These are phyloP conservation scores for Hondaea fermentalgiana DNA, from an alignment of 108 stramenopile species.

Conservation along the genomic window DNA sequence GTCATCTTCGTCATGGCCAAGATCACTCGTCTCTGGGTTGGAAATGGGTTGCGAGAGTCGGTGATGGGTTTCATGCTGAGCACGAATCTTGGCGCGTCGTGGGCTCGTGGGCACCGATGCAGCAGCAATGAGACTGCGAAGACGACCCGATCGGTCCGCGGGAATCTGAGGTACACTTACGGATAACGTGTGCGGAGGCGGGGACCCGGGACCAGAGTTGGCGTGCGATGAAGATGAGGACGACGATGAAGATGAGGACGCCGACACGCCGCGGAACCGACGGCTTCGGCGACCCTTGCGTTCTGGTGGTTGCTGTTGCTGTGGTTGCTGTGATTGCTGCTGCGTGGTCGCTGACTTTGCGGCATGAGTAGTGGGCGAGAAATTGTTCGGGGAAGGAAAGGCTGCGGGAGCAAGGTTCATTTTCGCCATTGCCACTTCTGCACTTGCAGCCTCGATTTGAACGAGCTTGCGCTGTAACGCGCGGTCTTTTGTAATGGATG, in stretches of 20 bases:
- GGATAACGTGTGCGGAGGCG: neutral
- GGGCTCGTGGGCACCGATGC: neutral
- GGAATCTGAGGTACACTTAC: neutral
- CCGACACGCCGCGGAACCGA: too few relatives aligned
- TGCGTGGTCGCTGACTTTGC: neutral
- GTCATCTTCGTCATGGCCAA: too few relatives aligned
- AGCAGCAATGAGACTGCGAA: neutral
- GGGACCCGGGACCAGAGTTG: neutral
- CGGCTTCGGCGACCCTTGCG: too few relatives aligned
- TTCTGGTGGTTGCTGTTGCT: neutral
- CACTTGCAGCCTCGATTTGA: neutral
- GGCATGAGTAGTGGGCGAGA: neutral
- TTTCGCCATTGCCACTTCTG: neutral
- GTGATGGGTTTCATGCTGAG: too few relatives aligned
- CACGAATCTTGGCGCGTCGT: neutral
- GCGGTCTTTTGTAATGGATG: neutral
- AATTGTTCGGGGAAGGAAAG: neutral
- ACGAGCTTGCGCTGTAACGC: neutral
- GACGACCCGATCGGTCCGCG: neutral
- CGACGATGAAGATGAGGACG: too few relatives aligned
- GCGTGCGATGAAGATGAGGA: too few relatives aligned
- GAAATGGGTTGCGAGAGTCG: too few relatives aligned
- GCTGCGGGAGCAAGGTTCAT: neutral
- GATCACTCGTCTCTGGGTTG: too few relatives aligned
- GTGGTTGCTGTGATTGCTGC: neutral